Conservation (phyloP, 2,329 filamentous ascomycete genomes). For the Apiospora marii region DNA sequence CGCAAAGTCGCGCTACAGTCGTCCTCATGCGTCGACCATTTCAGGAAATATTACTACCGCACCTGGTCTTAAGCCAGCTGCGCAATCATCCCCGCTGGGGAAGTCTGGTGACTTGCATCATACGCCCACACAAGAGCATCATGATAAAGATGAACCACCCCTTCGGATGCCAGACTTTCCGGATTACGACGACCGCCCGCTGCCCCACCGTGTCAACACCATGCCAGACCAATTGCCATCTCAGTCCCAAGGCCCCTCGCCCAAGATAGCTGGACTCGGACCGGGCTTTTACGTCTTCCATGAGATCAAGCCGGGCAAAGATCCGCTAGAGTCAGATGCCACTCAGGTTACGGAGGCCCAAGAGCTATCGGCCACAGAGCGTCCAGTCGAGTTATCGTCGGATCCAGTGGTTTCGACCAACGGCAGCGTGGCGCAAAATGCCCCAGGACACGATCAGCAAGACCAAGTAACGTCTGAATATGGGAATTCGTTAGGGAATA, state of each 20-base stretch:
- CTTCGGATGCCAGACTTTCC: slow-evolving; percentile 4
- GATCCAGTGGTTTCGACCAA: background rate
- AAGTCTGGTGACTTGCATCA: background rate
- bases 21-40: background rate
- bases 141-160: background rate
- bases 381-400: background rate
- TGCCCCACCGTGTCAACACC: slow-evolving; percentile 33
- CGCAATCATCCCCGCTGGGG: background rate
- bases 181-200: background rate
- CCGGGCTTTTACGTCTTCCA: slow-evolving; percentile 20
- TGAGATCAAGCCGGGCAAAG: slow-evolving; percentile 2
- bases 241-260: slow-evolving; percentile 22
- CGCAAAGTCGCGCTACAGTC: slow-evolving; percentile 13
- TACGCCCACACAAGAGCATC: background rate
- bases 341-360: background rate
- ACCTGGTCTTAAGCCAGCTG: slow-evolving; percentile 22
- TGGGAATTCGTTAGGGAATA: background rate
- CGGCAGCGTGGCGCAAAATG: background rate
- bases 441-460: background rate
- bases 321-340: background rate
- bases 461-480: background rate
- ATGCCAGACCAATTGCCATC: slow-evolving; percentile 29
- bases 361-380: background rate
- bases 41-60: background rate
- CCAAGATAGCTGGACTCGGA: slow-evolving; percentile 29